Conservation (phyloP, 78 protist species). For the Pelomyxa schiedti region DNA sequence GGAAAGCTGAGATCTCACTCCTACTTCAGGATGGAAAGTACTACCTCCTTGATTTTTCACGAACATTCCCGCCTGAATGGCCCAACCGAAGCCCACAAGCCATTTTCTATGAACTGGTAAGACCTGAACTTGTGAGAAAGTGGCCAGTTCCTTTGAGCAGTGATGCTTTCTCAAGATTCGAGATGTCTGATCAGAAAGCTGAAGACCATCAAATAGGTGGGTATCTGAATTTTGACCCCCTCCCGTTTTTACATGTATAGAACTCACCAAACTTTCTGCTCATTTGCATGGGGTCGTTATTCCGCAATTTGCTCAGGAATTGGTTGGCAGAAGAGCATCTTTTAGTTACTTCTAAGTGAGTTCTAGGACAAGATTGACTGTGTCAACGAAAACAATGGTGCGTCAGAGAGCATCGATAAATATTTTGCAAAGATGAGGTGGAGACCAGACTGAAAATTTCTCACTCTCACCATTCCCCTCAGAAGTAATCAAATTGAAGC, state of each 20-base stretch:
- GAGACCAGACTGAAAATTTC: no score
- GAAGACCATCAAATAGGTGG: constrained; percentile 1
- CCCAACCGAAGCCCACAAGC: constrained; percentile 14
- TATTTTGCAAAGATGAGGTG: no score
- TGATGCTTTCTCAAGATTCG: constrained; percentile 43
- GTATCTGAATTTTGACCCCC: not conserved
- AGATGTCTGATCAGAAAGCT: constrained; percentile 15
- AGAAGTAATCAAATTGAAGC: no score
- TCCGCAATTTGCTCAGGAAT: no score
- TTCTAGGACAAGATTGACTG: no score
- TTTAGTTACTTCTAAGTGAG: no score
- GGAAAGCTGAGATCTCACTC: no score
- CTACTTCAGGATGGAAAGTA: constrained; percentile 11
- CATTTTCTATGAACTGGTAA: constrained; percentile 32
- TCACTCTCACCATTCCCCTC: no score
- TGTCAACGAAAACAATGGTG: no score
- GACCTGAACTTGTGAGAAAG: constrained; percentile 53
- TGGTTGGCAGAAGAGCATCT: no score
- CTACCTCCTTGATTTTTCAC: constrained; percentile 52
- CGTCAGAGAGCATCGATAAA: no score
- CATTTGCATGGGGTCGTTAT: not conserved
- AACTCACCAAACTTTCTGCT: not conserved
- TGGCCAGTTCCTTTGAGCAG: constrained; percentile 32
- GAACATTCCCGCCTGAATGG: constrained; percentile 57
- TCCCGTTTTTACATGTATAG: not conserved